phyloP scores from a whole-genome alignment of 805 yeast species.

The Saccharomyces mikatae region DNA sequence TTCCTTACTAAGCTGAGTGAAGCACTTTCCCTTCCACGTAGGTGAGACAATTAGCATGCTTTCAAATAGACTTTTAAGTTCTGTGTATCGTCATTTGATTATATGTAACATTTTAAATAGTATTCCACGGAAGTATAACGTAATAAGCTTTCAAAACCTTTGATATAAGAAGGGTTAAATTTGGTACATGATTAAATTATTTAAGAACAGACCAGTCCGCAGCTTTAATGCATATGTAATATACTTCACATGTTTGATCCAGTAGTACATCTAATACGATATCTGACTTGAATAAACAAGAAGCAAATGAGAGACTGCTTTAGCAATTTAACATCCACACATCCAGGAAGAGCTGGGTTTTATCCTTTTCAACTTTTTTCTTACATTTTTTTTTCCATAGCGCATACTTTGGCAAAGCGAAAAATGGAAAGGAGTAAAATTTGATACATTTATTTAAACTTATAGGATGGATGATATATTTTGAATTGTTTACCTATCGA shows the following conservation, averaged over 20 bases:
- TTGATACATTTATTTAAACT: not conserved
- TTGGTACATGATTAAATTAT: too few relatives aligned
- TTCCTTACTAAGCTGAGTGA: too few relatives aligned
- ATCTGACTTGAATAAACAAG: not conserved
- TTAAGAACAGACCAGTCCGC: not conserved
- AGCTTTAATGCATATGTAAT: too few relatives aligned
- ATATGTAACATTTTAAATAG: not conserved
- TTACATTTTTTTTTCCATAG: not conserved
- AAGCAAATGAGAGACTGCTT: not conserved
- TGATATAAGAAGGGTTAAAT: not conserved
- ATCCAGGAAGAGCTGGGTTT: not conserved
- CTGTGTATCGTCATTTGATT: not conserved
- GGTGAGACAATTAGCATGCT: not conserved
- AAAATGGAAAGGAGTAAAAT: not conserved
- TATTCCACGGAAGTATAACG: not conserved
- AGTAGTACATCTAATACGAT: too few relatives aligned
- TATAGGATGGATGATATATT: conserved; percentile 21
- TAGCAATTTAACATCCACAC: not conserved
- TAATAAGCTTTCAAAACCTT: not conserved
- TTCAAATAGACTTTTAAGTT: not conserved
- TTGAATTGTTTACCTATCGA: conserved; percentile 1
- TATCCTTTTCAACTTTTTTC: not conserved
- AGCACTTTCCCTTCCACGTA: not conserved
- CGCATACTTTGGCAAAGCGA: not conserved
- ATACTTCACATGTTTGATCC: not conserved